Conservation (phyloP, 495 filamentous ascomycete genomes). For the Aspergillus bridgeri region DNA sequence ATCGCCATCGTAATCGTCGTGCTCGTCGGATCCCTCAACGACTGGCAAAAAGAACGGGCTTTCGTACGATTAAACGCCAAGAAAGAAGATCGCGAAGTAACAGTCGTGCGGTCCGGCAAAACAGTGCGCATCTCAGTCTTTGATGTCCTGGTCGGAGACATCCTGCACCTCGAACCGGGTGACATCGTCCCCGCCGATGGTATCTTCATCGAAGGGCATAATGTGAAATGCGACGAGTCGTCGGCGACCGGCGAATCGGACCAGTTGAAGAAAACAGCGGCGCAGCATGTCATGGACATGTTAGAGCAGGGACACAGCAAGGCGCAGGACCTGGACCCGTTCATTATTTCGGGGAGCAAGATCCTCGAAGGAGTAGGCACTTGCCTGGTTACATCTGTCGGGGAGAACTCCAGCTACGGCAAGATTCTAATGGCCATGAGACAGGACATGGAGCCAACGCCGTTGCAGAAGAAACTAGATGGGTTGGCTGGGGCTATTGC, state of each 20-base stretch:
- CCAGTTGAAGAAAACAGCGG: slow-evolving; percentile 60
- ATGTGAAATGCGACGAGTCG: slow-evolving; percentile 67
- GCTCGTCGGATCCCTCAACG: slow-evolving; percentile 58
- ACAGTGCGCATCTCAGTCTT: slow-evolving; percentile 64
- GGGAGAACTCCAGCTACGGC: slow-evolving; percentile 76
- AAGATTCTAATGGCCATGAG: slow-evolving; percentile 84
- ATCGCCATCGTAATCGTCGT: slow-evolving; percentile 66
- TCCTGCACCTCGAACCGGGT: slow-evolving; percentile 71
- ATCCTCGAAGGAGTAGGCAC: slow-evolving; percentile 79
- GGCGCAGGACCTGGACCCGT: slow-evolving; percentile 35
- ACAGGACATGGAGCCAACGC: slow-evolving; percentile 75
- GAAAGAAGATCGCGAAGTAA: slow-evolving; percentile 60
- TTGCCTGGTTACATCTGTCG: slow-evolving; percentile 75
- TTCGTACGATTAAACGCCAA: slow-evolving; percentile 58
- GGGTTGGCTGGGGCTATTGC: slow-evolving; percentile 78
- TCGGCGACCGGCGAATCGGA: slow-evolving; percentile 73
- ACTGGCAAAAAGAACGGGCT: slow-evolving; percentile 63
- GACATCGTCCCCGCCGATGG: slow-evolving; percentile 74
- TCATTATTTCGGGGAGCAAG: slow-evolving; percentile 77
- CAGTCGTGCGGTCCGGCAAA: slow-evolving; percentile 65
- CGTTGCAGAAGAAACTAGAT: slow-evolving; percentile 79
- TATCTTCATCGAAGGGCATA: slow-evolving; percentile 62
- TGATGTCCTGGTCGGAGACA: slow-evolving; percentile 72
- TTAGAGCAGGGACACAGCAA: slow-evolving; percentile 34
- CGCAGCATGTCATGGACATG: slow-evolving; percentile 59